A percentile compares a stretch with the other conserved stretches of the same genome.
These are phyloP conservation scores for Osmanthus fragrans DNA, from an alignment of 257 asterid species.

Conservation along the genomic window DNA sequence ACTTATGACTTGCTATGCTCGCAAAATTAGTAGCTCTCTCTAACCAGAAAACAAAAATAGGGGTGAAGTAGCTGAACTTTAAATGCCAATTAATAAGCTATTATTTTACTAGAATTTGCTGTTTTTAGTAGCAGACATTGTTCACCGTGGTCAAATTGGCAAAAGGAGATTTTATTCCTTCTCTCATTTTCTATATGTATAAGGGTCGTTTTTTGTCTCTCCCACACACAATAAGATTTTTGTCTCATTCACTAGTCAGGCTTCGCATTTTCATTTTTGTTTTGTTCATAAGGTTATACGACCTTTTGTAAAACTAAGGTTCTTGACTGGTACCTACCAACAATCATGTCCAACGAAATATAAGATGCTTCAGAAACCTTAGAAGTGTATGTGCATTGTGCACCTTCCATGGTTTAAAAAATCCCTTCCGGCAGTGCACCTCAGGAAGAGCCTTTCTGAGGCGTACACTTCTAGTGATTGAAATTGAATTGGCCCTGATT, in stretches of 20 bases:
- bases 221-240: not conserved
- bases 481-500: too few species aligned
- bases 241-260: not conserved
- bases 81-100: not conserved
- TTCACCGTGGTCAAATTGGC: not conserved
- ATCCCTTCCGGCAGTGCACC: too few species aligned
- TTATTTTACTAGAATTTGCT: not conserved
- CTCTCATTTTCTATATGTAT: not conserved
- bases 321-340: not conserved
- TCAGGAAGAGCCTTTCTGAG: too few species aligned
- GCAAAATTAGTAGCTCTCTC: not conserved
- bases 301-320: not conserved
- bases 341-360: not conserved
- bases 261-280: not conserved
- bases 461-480: not conserved
- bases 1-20: not conserved
- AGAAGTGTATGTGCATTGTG: too few species aligned
- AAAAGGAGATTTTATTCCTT: not conserved
- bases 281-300: not conserved
- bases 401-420: too few species aligned
- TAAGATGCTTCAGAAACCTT: not conserved
- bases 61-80: not conserved
- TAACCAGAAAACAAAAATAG: not conserved
- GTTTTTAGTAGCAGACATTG: not conserved
- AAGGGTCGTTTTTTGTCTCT: not conserved